A percentile compares a stretch with the other conserved stretches of the same genome.
These are phyloP conservation scores for Fusarium sp. DNA, from an alignment of 2,329 filamentous ascomycete species.

Conservation along the genomic window DNA sequence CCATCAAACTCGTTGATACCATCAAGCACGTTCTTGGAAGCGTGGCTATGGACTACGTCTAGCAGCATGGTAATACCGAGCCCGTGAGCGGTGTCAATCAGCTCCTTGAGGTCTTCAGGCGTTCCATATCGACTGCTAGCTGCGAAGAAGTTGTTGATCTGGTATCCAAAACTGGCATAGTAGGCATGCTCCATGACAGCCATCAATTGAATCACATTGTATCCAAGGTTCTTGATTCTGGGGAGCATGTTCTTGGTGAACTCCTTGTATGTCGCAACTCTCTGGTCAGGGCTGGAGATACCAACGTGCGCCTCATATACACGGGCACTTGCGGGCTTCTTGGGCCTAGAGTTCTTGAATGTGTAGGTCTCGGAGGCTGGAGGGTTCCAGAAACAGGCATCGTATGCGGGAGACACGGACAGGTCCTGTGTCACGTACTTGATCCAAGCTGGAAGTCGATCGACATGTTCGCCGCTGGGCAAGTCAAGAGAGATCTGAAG, in stretches of 20 bases:
- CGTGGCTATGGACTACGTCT: constrained; percentile 97
- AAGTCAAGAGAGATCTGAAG: constrained; percentile 83
- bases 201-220: constrained; percentile 99
- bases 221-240: constrained; percentile 88
- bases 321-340: constrained; percentile 85
- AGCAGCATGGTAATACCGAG: constrained; percentile 91
- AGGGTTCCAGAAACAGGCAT: constrained; percentile 97
- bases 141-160: constrained; percentile 98
- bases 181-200: constrained; percentile 99
- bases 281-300: constrained; percentile 91
- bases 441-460: constrained; percentile 96
- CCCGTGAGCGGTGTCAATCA: constrained; percentile 93
- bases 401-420: constrained; percentile 88
- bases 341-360: constrained; percentile 85
- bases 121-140: constrained; percentile 94
- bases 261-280: constrained; percentile 95
- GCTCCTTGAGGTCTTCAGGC: constrained; percentile 94
- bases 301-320: constrained; percentile 99
- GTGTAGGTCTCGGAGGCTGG: constrained; percentile 79
- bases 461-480: constrained; percentile 82
- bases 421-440: constrained; percentile 96
- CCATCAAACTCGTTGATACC: constrained; percentile 97
- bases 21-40: constrained; percentile 96
- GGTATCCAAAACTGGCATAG: constrained; percentile 98
- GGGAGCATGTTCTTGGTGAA: constrained; percentile 94